Evolutionary conservation across 2,329 filamentous ascomycete genomes (phyloP).

Genomic region (Plenodomus tracheiphilus): DNA sequence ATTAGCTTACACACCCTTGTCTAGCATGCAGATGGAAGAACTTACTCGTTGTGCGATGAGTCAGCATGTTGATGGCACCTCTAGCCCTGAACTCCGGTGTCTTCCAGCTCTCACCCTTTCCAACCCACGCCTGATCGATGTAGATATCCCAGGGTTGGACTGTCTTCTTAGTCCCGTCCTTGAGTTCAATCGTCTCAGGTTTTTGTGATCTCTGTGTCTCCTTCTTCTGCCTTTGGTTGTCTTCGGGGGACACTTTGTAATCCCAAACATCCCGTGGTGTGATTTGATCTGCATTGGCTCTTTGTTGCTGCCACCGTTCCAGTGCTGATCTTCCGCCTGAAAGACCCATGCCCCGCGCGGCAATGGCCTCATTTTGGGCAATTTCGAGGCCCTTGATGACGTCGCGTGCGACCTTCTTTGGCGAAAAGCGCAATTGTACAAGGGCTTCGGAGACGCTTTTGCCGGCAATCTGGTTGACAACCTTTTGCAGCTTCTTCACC

Average conservation of each 20-base stretch:
- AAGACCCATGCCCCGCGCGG: slow-evolving; percentile 82
- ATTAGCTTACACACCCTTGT: slow-evolving; percentile 4
- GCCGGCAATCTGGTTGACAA: slow-evolving; percentile 86
- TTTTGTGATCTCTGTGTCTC: slow-evolving; percentile 41
- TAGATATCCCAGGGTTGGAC: slow-evolving; percentile 81
- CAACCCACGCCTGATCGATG: slow-evolving; percentile 91
- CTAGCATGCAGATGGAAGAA: not conserved
- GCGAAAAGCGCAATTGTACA: slow-evolving; percentile 90
- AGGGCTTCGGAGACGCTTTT: slow-evolving; percentile 95
- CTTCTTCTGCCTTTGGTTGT: not conserved
- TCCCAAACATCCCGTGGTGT: slow-evolving; percentile 13
- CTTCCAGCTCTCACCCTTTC: slow-evolving; percentile 60
- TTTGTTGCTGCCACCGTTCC: slow-evolving; percentile 24
- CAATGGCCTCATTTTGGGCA: slow-evolving; percentile 79
- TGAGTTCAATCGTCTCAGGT: slow-evolving; percentile 64
- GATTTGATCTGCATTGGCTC: slow-evolving; percentile 13
- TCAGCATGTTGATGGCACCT: slow-evolving; percentile 69
- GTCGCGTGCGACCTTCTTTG: slow-evolving; percentile 87
- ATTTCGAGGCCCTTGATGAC: slow-evolving; percentile 78
- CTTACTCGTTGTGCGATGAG: slow-evolving; percentile 75
- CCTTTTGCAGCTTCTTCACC: slow-evolving; percentile 85
- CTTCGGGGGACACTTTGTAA: not conserved
- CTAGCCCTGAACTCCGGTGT: slow-evolving; percentile 74
- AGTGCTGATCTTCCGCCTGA: slow-evolving; percentile 31
- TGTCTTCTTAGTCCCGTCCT: slow-evolving; percentile 72